phyloP scores from a whole-genome alignment of 495 filamentous ascomycete genomes.

The Xylaria cubensis region DNA sequence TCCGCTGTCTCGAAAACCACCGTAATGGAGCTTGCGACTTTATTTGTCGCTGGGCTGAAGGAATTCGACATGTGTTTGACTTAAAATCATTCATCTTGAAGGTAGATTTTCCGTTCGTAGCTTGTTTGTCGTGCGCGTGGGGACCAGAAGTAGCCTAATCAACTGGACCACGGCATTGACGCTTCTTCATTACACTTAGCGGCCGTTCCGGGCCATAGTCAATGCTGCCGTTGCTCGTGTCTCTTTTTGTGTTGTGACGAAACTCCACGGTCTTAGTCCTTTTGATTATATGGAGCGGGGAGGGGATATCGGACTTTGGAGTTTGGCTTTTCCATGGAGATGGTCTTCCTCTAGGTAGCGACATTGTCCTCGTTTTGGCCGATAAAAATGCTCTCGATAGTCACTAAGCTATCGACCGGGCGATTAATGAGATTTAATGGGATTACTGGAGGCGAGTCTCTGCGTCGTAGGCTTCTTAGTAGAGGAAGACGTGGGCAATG shows the following conservation, averaged over 20 bases:
- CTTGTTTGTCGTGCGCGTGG: neutral
- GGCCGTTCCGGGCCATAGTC: slow-evolving; percentile 33
- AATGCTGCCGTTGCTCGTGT: slow-evolving; percentile 34
- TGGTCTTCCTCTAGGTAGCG: slow-evolving; percentile 12
- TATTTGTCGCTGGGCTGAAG: neutral
- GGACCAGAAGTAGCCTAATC: neutral
- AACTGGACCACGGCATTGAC: slow-evolving; percentile 15
- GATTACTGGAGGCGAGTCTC: slow-evolving; percentile 26
- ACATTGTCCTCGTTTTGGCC: slow-evolving; percentile 36
- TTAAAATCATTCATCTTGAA: neutral
- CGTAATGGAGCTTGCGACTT: slow-evolving; percentile 24
- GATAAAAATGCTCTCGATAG: slow-evolving; percentile 42
- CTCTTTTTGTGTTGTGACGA: slow-evolving; percentile 32
- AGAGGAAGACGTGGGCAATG: slow-evolving; percentile 19
- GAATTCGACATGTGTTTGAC: neutral
- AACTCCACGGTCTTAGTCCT: slow-evolving; percentile 39
- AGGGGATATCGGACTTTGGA: slow-evolving; percentile 29
- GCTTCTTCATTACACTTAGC: slow-evolving; percentile 37
- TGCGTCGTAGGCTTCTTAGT: slow-evolving; percentile 34
- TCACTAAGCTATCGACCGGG: slow-evolving; percentile 16
- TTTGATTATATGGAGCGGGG: slow-evolving; percentile 41
- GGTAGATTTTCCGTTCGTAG: neutral
- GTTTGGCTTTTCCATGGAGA: slow-evolving; percentile 6
- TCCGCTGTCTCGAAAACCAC: slow-evolving; percentile 32
- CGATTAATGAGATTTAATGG: neutral